A percentile compares a stretch with the other conserved stretches of the same genome.
These are phyloP conservation scores for Candolleomyces eurysporus DNA, from an alignment of 768 basidiomycete genomes.

Conservation along the genomic window DNA sequence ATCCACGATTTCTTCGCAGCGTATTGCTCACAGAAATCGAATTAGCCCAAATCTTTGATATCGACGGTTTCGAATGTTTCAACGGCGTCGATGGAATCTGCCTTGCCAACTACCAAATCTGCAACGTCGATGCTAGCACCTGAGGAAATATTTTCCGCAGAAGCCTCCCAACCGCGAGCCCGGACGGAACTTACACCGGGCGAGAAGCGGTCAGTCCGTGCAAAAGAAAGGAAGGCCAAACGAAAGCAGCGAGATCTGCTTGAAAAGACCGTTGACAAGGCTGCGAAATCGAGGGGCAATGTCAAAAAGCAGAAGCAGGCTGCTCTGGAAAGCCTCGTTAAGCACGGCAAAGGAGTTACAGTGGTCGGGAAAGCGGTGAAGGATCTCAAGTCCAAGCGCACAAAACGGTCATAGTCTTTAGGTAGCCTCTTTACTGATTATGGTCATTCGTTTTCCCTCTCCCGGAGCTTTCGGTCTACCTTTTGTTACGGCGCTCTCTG, in stretches of 20 bases:
- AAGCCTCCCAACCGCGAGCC: constrained; percentile 53
- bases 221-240: constrained; percentile 67
- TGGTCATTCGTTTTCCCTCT: not conserved
- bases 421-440: not conserved
- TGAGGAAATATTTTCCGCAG: constrained; percentile 80
- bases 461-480: not conserved
- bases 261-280: constrained; percentile 63
- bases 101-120: constrained; percentile 80
- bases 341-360: constrained; percentile 82
- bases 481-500: too few species aligned
- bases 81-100: constrained; percentile 82
- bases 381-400: constrained; percentile 29
- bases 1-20: not conserved
- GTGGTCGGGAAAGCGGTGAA: constrained; percentile 73
- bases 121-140: constrained; percentile 84
- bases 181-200: constrained; percentile 80
- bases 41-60: constrained; percentile 85
- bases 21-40: not conserved
- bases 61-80: constrained; percentile 81
- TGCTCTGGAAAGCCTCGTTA: constrained; percentile 79
- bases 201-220: constrained; percentile 73
- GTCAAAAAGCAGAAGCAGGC: constrained; percentile 83
- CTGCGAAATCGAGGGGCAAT: constrained; percentile 52
- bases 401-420: constrained; percentile 12
- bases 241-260: constrained; percentile 67